Base-by-base conservation (phyloP, 805 yeast species). In the Candida tammaniensis region DNA sequence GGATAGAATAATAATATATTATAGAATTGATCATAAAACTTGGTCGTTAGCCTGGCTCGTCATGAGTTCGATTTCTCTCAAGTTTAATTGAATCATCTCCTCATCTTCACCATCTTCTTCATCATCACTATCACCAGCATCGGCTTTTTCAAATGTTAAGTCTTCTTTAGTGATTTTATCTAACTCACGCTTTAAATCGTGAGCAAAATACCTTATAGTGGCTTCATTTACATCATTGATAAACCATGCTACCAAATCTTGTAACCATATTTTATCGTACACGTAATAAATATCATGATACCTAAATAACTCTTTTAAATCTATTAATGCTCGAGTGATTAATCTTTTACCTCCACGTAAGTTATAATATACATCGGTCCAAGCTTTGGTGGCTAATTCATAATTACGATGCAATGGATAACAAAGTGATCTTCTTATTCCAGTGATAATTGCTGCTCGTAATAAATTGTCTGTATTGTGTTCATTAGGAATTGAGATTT, bases 251-350 rank as follows among this genome's bases (percentile, higher is more conserved):
- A 85, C 71, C 42, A 86, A 64, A 54, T 89, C 96, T 48, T 84
- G 87, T 4, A 87, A 46, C 67, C 86, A 70, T 0, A 88, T 70
- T 51, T 77, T 78, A 51, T 84, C 84, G 54, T 89, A 89, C 5
- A 86, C 87, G 52, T 87, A 86, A 54, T 87, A 87, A 14, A 82
- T 72, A 49, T 87, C 95, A 52, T 87, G 95, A 51, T 64, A 82
- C 39, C 96, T 70, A 57, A 89, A 89, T 8, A 84, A 59, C 51
- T 84, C 91, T 44, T 84, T 73, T 11, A 78, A 57, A 6, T 73
- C 76, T 19, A 88, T 59, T 16, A 91, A 51, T 1, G 73, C 63
- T 44, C 75, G 73, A 22, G 88, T 61, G 0, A 89, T 70, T 10
- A 73, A 68, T 31, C 84, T 64, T 48, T 80, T 81, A 1, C 97